Evolutionary conservation across 441 rosid species (phyloP), one percentile per base, ranked within the genome.

Genomic region (Metrosideros polymorpha): DNA sequence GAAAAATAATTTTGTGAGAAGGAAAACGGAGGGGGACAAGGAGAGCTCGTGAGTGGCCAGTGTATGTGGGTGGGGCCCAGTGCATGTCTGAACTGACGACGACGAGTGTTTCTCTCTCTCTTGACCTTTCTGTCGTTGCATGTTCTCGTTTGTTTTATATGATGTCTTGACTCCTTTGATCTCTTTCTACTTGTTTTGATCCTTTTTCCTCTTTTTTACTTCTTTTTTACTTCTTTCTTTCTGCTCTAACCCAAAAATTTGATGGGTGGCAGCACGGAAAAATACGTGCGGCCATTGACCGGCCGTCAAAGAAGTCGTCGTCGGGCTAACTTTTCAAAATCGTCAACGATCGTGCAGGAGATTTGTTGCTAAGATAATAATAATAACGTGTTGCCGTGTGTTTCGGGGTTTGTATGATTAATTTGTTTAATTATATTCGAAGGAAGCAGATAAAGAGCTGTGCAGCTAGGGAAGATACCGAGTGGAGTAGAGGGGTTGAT

Each of bases 41-140:
- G 75, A 66, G 86, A 43, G 85, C 86, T 52, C 88, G 83, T 86
- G 88, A 57, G 52, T 49, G 63, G 87, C 63, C 77, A 57, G 50
- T 12, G 79, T 84, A 54, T 30, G 49, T 6, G 76, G 9, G n/a
- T 57, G 32, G 87, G 91, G 88, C 75, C 90, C 92, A 54, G 75
- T 87, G 86, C 71, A 86, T 87, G 85, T 87, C 85, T 86, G 91
- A 90, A 90, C 75, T 59, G 90, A 92, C 79, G 84, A 83, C 89
- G 84, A 83, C 89, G 53, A 88, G 87, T 86, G 79, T 71, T 71
- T 71, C 47, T 39, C 79, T 39, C 79, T 56, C 63, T 17, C 76
- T 22, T 83, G 75, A 76, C 56, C 87, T n/a, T 43, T 61, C 50
- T 27, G 54, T 76, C 87, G 89, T 86, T 92, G 92, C 92, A 88